These are phyloP conservation scores for Centaurea solstitialis DNA, from an alignment of 129 eudicot genomes.

Conservation along the genomic window DNA sequence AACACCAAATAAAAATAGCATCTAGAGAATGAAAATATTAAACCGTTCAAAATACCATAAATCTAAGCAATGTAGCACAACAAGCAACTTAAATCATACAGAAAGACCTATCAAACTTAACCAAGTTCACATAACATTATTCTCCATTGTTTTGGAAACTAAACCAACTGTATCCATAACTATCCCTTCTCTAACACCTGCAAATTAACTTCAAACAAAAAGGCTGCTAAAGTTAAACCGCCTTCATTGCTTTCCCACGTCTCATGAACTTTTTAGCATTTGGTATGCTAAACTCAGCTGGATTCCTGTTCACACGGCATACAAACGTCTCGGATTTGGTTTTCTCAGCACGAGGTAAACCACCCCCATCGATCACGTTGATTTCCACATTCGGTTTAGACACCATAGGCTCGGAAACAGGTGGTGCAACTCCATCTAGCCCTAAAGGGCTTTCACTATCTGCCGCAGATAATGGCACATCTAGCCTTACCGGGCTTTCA, in stretches of 20 bases:
- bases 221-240: not conserved
- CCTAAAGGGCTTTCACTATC: not conserved
- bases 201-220: not conserved
- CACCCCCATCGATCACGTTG: not conserved
- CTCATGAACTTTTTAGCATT: not conserved
- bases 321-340: not conserved
- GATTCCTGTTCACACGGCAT: not conserved
- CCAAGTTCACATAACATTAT: not conserved
- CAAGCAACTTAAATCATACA: not conserved
- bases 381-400: not conserved
- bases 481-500: no score
- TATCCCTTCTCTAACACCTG: not conserved
- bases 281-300: conserved; percentile 10
- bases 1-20: not conserved
- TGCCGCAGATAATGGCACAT: no score
- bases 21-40: not conserved
- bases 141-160: not conserved
- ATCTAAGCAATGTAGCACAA: no score
- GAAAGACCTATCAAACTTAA: not conserved
- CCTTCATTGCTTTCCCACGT: not conserved
- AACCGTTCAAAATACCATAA: not conserved
- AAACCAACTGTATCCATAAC: not conserved
- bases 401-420: not conserved
- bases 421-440: not conserved
- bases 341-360: conserved; percentile 5